Conservation (phyloP, 768 basidiomycete genomes). For the Chalciporus chontae region DNA sequence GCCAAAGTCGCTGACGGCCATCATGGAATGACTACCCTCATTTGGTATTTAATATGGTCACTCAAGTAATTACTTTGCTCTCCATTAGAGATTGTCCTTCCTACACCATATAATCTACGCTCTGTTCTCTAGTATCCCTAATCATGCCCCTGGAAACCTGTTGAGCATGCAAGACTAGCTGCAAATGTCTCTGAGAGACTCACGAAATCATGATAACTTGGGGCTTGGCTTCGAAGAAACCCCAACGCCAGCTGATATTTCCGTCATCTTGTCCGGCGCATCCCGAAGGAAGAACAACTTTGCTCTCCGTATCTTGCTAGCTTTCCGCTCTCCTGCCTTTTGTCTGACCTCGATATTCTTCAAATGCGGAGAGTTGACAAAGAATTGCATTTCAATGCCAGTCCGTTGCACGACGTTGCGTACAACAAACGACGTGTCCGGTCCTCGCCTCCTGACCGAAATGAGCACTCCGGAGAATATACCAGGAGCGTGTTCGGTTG, state of each 20-base stretch:
- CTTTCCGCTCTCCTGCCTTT: conserved; percentile 45
- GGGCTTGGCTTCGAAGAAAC: background rate
- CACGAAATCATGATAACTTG: conserved; percentile 15
- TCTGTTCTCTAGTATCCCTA: background rate
- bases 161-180: conserved; percentile 3
- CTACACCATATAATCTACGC: background rate
- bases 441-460: conserved; percentile 75
- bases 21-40: conserved; percentile 3
- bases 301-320: conserved; percentile 63
- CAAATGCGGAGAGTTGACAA: conserved; percentile 79
- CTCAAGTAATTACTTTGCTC: too few species aligned
- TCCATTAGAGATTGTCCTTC: too few species aligned
- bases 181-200: conserved; percentile 1
- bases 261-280: conserved; percentile 81
- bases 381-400: conserved; percentile 92
- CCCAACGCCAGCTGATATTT: conserved; percentile 51
- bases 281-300: conserved; percentile 83
- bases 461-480: conserved; percentile 88
- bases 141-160: background rate
- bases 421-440: conserved; percentile 83
- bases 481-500: conserved; percentile 72
- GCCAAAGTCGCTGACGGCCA: conserved; percentile 5
- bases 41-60: conserved; percentile 14
- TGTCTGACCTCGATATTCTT: conserved; percentile 82
- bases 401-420: conserved; percentile 89